Base-by-base conservation (phyloP, 2,329 filamentous ascomycete species). In the Colletotrichum plurivorum region DNA sequence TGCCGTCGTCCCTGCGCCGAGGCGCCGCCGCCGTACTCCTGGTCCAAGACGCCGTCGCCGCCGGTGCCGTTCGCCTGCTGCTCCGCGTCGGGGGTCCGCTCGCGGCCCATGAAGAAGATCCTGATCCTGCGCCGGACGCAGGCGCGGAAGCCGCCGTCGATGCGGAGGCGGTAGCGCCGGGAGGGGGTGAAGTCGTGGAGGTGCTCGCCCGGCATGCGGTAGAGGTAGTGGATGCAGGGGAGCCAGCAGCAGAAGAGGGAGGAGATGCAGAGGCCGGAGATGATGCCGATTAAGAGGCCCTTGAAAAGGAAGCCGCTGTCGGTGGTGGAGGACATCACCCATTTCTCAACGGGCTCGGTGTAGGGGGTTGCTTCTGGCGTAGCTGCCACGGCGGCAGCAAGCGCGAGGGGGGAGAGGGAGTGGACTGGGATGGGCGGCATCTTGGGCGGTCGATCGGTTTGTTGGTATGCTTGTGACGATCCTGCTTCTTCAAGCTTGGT, bases 171-270 rank as follows among this genome's bases (percentile, higher is more conserved):
- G 36, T 46, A 20, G 8, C 22, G 49, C 13, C 43, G 16, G 48
- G 54, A 20, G 60, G 31, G 36, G 53, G 58, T 39, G 48, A 65
- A 46, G 27, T 64, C 39, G 53, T 63, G 53, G 13, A 39, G 31
- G 45, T 59, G 18, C n/a, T 59, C 49, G 46, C 49, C 48, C 36
- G 22, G 20, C 18, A 15, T 22, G 43, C 31, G 43, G 63, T 69
- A 66, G 31, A 46, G 27, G 39, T 5, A 60, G 45, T 61, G 70
- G 3, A 72, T 15, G 60, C 66, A 72, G 16, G 65, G 58, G 5
- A 48, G 27, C 72, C 72, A 73, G 71, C 70, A 73, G 63, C 71
- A 73, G 31, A 46, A 63, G 41, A 71, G n/a, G 16, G 66, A 25
- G n/a, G 71, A 70, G 27, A 73, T n/a, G 52, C 68, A 5, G 18